Percentiles rank a stretch among this genome's conserved stretches.
phyloP scores from a whole-genome alignment of 2,329 filamentous ascomycete species.

The Coleophoma crateriformis region DNA sequence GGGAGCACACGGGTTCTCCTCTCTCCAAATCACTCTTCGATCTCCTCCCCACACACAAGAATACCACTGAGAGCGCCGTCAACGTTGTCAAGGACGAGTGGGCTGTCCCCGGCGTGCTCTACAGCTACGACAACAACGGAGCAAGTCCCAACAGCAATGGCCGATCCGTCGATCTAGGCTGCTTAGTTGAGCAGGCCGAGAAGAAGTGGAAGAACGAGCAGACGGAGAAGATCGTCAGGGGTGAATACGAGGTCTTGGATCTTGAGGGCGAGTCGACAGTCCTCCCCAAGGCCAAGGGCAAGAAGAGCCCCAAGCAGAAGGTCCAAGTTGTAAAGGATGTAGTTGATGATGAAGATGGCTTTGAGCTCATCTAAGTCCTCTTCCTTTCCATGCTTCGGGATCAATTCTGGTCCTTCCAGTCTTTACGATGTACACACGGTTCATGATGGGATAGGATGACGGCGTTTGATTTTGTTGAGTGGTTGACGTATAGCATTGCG shows the following conservation, averaged over 20 bases:
- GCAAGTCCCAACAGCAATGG: slow-evolving; percentile 16
- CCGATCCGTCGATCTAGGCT: slow-evolving; percentile 18
- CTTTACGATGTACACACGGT: not conserved
- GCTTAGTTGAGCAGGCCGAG: slow-evolving; percentile 25
- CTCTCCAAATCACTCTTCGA: slow-evolving; percentile 24
- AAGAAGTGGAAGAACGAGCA: slow-evolving; percentile 23
- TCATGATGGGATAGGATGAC: slow-evolving; percentile 3
- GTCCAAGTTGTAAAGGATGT: slow-evolving; percentile 5
- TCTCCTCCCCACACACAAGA: slow-evolving; percentile 20
- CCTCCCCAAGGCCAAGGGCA: slow-evolving; percentile 14
- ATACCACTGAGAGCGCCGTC: slow-evolving; percentile 16
- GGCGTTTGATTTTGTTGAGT: slow-evolving; percentile 3
- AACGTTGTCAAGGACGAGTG: slow-evolving; percentile 5
- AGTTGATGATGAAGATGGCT: slow-evolving; percentile 24
- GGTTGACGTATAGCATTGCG: slow-evolving; percentile 8
- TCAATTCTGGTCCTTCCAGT: not conserved
- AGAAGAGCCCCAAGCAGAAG: slow-evolving; percentile 23
- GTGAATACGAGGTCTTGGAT: slow-evolving; percentile 28
- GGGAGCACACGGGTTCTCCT: slow-evolving; percentile 9
- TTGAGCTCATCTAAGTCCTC: slow-evolving; percentile 23
- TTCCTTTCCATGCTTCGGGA: not conserved
- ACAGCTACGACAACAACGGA: slow-evolving; percentile 23
- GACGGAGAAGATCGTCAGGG: slow-evolving; percentile 25
- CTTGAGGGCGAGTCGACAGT: slow-evolving; percentile 21
- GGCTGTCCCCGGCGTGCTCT: slow-evolving; percentile 17